Base-by-base conservation (phyloP, 192 early-diverging fungal genomes). In the Backusella australiensis region DNA sequence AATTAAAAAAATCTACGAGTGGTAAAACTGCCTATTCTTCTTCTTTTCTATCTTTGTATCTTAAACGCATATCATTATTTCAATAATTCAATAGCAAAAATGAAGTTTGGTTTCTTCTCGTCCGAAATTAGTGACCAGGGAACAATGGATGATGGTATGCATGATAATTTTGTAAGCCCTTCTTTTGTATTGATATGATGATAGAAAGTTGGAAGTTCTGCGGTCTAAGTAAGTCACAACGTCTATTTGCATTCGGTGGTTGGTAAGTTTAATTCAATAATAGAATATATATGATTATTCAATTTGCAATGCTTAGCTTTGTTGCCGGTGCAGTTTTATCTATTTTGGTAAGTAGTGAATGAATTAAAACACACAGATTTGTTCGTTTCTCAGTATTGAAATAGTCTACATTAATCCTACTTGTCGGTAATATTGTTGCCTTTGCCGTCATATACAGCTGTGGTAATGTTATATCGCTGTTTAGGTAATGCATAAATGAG, bases 371-470 rank as follows among this genome's bases (percentile, higher is more conserved):
- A 38, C n/a, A 23, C 32, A 34, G 53, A n/a, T 9, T 35, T 15
- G 39, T 65, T 56, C 32, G 77, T 67, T 23, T 1, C 17, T 66
- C 29, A 70, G 11, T 39, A 12, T 35, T 15, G 72, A 9, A 0
- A 32, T 75, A 92, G 91, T 91, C 91, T 1, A 88, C 91, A 11
- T 79, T 89, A 29, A 53, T 85, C 19, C 78, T 96, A 36, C 52
- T 81, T 0, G 78, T 88, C 23, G 91, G 89, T 5, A 81, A 89
- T 32, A 72, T 95, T 66, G 78, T 88, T 5, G 89, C 86, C 2
- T 99, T 97, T 88, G 97, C 97, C 21, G 84, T 96, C 53, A 84
- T 96, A 52, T 99, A 97, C 81, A 94, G 94, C 46, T 73, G 95
- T 23, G 97, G 97, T 49, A 99, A 99, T 82, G 74, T 97, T 9